Evolutionary conservation across 495 filamentous ascomycete species (phyloP), one percentile per base, ranked within the genome.

Genomic region (Penicillium coprophilum): DNA sequence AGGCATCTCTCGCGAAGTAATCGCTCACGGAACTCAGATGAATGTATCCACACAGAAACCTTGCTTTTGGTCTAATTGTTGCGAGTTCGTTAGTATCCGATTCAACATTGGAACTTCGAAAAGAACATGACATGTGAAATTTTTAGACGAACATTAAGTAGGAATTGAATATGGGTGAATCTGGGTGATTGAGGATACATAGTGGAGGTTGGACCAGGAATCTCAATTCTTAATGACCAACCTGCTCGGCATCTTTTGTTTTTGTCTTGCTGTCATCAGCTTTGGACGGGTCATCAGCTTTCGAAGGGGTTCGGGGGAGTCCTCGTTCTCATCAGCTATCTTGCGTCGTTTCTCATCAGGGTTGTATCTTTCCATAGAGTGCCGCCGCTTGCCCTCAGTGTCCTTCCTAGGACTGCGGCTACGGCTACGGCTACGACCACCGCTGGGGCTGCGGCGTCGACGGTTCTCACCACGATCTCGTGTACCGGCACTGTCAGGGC

Each of bases 1-100:
- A 86, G 85, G 52, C 90, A 78, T 67, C 81, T 84, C 65, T 90
- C 86, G 64, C 82, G 82, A 12, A 88, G 78, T 52, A 88, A 74
- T 64, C 74, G 83, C 71, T 90, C 86, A 46, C 82, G 81, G 45
- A 87, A 74, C 65, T 84, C 79, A 58, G 76, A 86, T 39, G 80
- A 77, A 27, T 69, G 70, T 28, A 74, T 65, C 38, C 62, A 65
- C 38, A 51, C 4, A 45, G 43, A 39, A 17, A 39, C 12, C 8
- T 59, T 23, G 36, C 47, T 50, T 23, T 30, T 43, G 12, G 46
- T 13, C 47, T 56, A 59, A 4, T 13, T 31, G n/a, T 19, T 9
- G 15, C n/a, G 44, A 17, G 10, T 19, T 34, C 27, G 50, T 67
- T 64, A 68, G 63, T 34, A 28, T 21, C 2, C 4, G 6, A 19